Conservation (phyloP, 352 stramenopile genomes). For the Thraustotheca clavata region DNA sequence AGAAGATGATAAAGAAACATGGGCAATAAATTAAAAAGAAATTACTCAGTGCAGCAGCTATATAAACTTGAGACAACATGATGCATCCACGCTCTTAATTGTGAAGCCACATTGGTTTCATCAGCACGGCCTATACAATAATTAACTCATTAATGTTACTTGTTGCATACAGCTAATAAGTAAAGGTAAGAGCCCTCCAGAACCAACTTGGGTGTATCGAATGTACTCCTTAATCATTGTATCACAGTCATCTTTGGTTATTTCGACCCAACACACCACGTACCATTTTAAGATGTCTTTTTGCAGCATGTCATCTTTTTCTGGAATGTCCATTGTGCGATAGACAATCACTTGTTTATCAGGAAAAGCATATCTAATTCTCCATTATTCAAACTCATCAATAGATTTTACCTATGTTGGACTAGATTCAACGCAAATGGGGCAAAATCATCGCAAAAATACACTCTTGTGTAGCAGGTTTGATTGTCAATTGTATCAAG, state of each 20-base stretch:
- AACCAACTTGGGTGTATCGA: conserved; percentile 12
- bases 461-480: conserved; percentile 7
- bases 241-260: conserved; percentile 4
- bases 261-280: conserved; percentile 16
- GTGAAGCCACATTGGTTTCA: not conserved
- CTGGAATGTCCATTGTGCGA: not conserved
- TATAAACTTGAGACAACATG: conserved; percentile 15
- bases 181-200: not conserved
- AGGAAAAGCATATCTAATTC: not conserved
- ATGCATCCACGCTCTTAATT: conserved; percentile 15
- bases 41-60: not conserved
- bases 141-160: not conserved
- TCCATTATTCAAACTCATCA: not conserved
- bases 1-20: not conserved
- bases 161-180: conserved; percentile 11
- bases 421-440: conserved; percentile 18
- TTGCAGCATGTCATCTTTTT: not conserved
- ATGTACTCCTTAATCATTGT: conserved; percentile 17
- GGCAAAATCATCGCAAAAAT: conserved; percentile 8
- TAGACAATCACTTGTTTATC: conserved; percentile 19
- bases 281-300: conserved; percentile 17
- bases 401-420: conserved; percentile 6
- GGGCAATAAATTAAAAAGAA: not conserved
- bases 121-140: not conserved
- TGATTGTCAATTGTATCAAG: conserved; percentile 8